Evolutionary conservation across 2,329 filamentous ascomycete genomes (phyloP).

Genomic region (Aciculosporium take): DNA sequence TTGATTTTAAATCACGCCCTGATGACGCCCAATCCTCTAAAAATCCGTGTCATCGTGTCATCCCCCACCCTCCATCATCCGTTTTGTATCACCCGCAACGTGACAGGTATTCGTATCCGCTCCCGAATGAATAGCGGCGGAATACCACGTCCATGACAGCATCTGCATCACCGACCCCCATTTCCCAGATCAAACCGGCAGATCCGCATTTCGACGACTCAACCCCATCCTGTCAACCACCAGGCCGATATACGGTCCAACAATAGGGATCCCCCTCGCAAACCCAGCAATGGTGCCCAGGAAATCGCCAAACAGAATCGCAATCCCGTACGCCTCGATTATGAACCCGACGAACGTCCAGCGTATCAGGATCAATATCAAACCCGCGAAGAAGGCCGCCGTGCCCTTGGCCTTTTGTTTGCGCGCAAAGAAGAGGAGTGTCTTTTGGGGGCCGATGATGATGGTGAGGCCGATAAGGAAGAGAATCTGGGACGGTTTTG

Average conservation of each 20-base stretch:
- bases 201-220: slow-evolving; percentile 56
- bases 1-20: not conserved
- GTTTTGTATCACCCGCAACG: not conserved
- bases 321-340: slow-evolving; percentile 83
- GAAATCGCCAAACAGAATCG: slow-evolving; percentile 92
- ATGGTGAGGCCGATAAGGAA: slow-evolving; percentile 94
- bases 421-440: slow-evolving; percentile 84
- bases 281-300: slow-evolving; percentile 84
- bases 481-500: slow-evolving; percentile 54
- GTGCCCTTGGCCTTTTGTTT: slow-evolving; percentile 88
- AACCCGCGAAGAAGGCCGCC: slow-evolving; percentile 70
- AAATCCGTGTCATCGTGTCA: not conserved
- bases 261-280: slow-evolving; percentile 66
- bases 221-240: slow-evolving; percentile 57
- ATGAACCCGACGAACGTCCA: slow-evolving; percentile 89
- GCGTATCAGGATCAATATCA: slow-evolving; percentile 70
- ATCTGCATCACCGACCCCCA: not conserved
- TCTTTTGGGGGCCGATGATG: slow-evolving; percentile 87
- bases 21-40: not conserved
- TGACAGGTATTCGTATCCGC: not conserved
- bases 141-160: not conserved
- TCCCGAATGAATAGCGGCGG: not conserved
- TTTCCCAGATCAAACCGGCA: slow-evolving; percentile 48
- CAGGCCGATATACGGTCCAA: slow-evolving; percentile 73
- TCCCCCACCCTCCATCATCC: not conserved